Percentiles rank a stretch among this genome's conserved stretches.
Conservation (phyloP, 2,329 filamentous ascomycete genomes). For the Fusarium coffeatum region DNA sequence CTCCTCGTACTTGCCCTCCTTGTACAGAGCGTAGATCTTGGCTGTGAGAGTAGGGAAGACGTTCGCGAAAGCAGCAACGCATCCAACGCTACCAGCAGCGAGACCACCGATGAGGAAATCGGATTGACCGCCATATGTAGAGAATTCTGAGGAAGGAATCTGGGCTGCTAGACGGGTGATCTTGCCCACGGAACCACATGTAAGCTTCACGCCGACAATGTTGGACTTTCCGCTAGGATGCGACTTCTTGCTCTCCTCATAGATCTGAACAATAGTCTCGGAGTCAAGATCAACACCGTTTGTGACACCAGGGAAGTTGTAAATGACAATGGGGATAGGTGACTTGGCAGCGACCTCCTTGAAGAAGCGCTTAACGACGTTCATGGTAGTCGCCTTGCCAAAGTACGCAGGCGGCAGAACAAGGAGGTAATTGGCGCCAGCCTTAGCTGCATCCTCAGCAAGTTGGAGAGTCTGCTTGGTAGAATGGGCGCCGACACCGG, state of each 20-base stretch:
- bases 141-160: conserved; percentile 67
- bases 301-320: conserved; percentile 77
- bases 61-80: conserved; percentile 72
- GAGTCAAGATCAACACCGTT: conserved; percentile 77
- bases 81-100: conserved; percentile 68
- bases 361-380: conserved; percentile 70
- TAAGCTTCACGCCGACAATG: conserved; percentile 77
- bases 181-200: conserved; percentile 78
- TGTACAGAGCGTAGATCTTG: conserved; percentile 71
- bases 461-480: conserved; percentile 72
- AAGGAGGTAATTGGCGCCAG: conserved; percentile 71
- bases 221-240: conserved; percentile 55
- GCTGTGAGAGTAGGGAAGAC: conserved; percentile 68
- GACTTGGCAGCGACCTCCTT: conserved; percentile 64
- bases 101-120: conserved; percentile 76
- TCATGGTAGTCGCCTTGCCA: conserved; percentile 68
- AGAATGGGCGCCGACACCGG: conserved; percentile 72
- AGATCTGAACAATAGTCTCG: conserved; percentile 60
- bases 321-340: conserved; percentile 69
- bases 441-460: conserved; percentile 67
- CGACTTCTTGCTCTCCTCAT: conserved; percentile 38
- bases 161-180: conserved; percentile 68
- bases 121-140: conserved; percentile 77
- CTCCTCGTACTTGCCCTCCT: conserved; percentile 65
- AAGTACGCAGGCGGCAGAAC: conserved; percentile 74